phyloP scores from a whole-genome alignment of 2,329 filamentous ascomycete genomes.

The Fragosphaeria purpurea region DNA sequence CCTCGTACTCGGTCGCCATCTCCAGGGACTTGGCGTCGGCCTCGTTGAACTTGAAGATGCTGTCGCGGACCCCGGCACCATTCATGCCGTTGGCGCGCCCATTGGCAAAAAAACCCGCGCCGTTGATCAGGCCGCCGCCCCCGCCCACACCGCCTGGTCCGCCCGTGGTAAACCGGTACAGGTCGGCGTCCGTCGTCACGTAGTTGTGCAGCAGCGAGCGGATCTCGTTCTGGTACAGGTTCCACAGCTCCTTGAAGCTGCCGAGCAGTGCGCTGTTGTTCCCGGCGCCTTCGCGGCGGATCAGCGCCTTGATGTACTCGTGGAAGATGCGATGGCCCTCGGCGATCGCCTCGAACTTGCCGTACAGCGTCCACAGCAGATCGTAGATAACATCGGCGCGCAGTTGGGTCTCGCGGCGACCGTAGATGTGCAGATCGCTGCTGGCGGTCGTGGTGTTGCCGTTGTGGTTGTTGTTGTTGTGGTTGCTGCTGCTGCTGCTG shows the following conservation, averaged over 20 bases:
- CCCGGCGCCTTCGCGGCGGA: slow-evolving; percentile 65
- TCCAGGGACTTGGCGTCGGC: slow-evolving; percentile 70
- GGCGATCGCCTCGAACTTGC: slow-evolving; percentile 93
- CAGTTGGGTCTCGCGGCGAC: slow-evolving; percentile 62
- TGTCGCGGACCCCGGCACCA: slow-evolving; percentile 1
- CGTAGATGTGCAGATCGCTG: slow-evolving; percentile 49
- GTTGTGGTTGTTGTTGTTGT: slow-evolving; percentile 15
- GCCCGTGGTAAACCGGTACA: slow-evolving; percentile 52
- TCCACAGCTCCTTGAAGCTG: slow-evolving; percentile 96
- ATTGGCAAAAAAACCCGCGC: not conserved
- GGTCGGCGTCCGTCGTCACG: slow-evolving; percentile 79
- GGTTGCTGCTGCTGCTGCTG: not conserved
- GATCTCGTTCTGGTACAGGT: slow-evolving; percentile 95
- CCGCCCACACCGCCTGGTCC: slow-evolving; percentile 30
- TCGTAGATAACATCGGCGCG: slow-evolving; percentile 82
- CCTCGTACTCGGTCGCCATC: slow-evolving; percentile 76
- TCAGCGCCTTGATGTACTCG: slow-evolving; percentile 79
- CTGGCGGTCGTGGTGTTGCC: slow-evolving; percentile 30
- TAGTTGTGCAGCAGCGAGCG: slow-evolving; percentile 91
- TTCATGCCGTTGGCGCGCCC: not conserved
- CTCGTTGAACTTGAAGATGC: slow-evolving; percentile 79
- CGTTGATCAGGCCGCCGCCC: not conserved
- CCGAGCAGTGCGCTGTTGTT: slow-evolving; percentile 60
- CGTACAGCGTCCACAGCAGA: slow-evolving; percentile 82
- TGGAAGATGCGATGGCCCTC: slow-evolving; percentile 92